Base-by-base conservation (phyloP, 2,329 filamentous ascomycete species). In the Pleomassaria siparia region DNA sequence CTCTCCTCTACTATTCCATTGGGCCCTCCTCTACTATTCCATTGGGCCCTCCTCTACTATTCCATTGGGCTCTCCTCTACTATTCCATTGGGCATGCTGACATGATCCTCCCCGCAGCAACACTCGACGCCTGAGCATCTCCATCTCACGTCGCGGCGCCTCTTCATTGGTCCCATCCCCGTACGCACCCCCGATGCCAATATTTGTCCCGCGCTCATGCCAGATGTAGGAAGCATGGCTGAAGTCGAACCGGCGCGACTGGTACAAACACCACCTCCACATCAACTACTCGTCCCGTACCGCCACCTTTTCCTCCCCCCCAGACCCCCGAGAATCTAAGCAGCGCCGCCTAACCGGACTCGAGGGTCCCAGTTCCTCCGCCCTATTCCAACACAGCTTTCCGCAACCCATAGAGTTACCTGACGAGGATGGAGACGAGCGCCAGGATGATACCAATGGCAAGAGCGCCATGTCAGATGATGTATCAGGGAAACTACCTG, bases 141-240 rank as follows among this genome's bases (percentile, higher is more conserved):
- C 32, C 77, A 85, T 67, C 71, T 83, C 55, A 86, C 83, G 6
- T 81, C 76, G 43, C 76, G 80, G 45, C 79, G 83, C 45, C 80
- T 79, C 68, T 86, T 86, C 68, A 83, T 86, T 49, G 83, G 83
- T 1, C 83, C 83, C 28, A 82, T 86, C 28, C 83, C 83, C 18
- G 66, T 70, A 64, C 45, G 64, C 54, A 40, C 29, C 28, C 28
- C 16, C 8, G 20, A 25, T 39, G 16, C 8, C 8, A 39, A 4
- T 25, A 13, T 7, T 8, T n/a, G 21, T 24, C 21, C 22, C 10
- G 22, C 35, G 43, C 60, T 63, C 40, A 62, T 49, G 25, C 26
- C 29, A 33, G 16, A 32, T 12, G 45, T 43, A 70, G 36, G 80
- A 82, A 57, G 82, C 80, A 47, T 86, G 83, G 83, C 74, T 85